A percentile compares a stretch with the other conserved stretches of the same genome.
Evolutionary conservation across 495 filamentous ascomycete species (phyloP).

Genomic region (Penicillium lagena): DNA sequence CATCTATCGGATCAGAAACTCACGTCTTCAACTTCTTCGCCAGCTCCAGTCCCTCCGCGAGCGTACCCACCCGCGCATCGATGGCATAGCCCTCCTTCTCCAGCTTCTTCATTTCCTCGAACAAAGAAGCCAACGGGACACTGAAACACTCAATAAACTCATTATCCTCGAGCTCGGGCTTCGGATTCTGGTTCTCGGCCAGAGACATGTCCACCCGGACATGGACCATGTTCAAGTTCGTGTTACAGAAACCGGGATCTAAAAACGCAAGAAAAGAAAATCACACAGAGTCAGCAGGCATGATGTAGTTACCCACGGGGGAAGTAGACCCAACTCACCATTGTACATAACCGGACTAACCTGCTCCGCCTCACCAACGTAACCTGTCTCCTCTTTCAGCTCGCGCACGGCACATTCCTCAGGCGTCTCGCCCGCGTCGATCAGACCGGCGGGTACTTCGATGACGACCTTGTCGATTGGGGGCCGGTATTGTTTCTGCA

Average conservation of each 20-base stretch:
- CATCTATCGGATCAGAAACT: neutral
- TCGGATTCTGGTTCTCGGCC: constrained; percentile 61
- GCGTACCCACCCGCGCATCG: constrained; percentile 75
- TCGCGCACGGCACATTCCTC: constrained; percentile 81
- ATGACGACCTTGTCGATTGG: constrained; percentile 72
- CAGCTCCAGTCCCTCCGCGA: constrained; percentile 81
- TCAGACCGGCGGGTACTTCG: constrained; percentile 80
- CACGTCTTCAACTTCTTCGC: constrained; percentile 50
- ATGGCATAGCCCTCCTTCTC: constrained; percentile 75
- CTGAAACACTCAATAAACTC: constrained; percentile 87
- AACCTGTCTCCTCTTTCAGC: constrained; percentile 91
- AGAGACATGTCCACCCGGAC: constrained; percentile 68
- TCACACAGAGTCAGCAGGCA: neutral
- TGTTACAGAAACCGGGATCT: constrained; percentile 79
- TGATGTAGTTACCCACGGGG: neutral
- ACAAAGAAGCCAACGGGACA: constrained; percentile 58
- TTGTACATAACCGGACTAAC: constrained; percentile 24
- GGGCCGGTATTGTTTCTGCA: constrained; percentile 86
- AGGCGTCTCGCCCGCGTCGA: constrained; percentile 75
- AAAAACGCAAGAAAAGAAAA: neutral
- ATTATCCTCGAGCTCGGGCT: constrained; percentile 73
- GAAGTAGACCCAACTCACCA: constrained; percentile 5
- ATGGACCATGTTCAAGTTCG: constrained; percentile 77
- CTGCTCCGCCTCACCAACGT: constrained; percentile 59
- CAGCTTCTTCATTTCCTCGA: constrained; percentile 57